These are phyloP conservation scores for Pterocarpus santalinus DNA, from an alignment of 306 rosid species.

Conservation along the genomic window DNA sequence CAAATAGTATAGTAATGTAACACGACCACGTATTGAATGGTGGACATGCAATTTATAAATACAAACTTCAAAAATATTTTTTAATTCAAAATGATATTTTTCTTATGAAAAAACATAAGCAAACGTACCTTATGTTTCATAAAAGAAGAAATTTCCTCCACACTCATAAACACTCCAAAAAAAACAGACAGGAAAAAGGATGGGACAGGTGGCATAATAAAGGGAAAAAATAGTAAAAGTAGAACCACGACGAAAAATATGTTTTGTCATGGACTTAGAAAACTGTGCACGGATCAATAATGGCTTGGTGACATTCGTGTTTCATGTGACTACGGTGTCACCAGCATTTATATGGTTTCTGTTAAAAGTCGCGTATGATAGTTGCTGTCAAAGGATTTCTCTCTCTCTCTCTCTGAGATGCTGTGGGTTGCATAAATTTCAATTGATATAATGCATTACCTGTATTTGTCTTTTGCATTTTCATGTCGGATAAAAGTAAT, in stretches of 20 bases:
- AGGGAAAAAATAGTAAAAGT: not conserved
- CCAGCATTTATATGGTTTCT: not conserved
- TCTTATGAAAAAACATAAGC: too few relatives aligned
- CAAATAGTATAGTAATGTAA: too few relatives aligned
- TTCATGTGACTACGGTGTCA: conserved; percentile 23
- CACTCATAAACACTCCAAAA: not conserved
- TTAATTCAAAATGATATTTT: too few relatives aligned
- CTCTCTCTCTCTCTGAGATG: not conserved
- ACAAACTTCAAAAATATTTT: too few relatives aligned
- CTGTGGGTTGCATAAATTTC: not conserved
- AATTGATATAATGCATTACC: conserved; percentile 3
- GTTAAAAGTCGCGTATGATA: not conserved
- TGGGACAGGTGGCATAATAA: not conserved
- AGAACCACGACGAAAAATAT: not conserved
- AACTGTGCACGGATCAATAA: not conserved
- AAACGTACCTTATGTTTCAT: too few relatives aligned
- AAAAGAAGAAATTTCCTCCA: too few relatives aligned
- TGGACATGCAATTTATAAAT: too few relatives aligned
- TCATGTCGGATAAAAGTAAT: too few relatives aligned
- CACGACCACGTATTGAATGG: too few relatives aligned
- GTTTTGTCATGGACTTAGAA: not conserved
- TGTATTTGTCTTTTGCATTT: not conserved
- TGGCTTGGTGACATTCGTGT: not conserved
- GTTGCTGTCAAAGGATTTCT: not conserved
- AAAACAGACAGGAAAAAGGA: not conserved